Evolutionary conservation across 2,329 filamentous ascomycete genomes (phyloP).

Genomic region (Lanzia echinophila): DNA sequence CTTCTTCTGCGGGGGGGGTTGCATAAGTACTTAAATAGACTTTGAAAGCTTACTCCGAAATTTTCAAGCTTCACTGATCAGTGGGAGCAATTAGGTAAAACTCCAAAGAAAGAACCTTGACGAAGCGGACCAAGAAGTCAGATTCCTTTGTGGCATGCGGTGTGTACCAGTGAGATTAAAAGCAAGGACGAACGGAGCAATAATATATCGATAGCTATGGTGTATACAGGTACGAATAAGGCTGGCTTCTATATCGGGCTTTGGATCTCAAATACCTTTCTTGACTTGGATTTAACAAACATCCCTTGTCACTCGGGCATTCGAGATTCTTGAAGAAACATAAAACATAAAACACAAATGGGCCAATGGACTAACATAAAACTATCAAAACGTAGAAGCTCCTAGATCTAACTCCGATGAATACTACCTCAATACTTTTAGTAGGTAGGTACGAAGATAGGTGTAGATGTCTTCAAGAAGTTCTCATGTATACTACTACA

Average conservation of each 20-base stretch:
- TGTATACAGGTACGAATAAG: not conserved
- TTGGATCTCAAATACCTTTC: not conserved
- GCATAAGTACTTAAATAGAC: not conserved
- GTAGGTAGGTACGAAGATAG: too few relatives aligned
- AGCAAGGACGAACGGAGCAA: not conserved
- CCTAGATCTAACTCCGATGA: too few relatives aligned
- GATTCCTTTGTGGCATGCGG: conserved; percentile 1
- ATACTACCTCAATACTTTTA: too few relatives aligned
- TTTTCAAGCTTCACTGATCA: not conserved
- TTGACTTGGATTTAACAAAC: too few relatives aligned
- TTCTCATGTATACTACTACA: too few relatives aligned
- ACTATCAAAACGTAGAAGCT: too few relatives aligned
- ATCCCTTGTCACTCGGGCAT: too few relatives aligned
- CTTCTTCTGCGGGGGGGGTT: conserved; percentile 2
- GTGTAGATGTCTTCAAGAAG: too few relatives aligned
- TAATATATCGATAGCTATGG: not conserved
- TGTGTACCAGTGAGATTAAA: not conserved
- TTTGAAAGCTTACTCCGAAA: not conserved
- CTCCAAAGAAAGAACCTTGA: not conserved
- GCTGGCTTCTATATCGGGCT: not conserved
- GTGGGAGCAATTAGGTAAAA: conserved; percentile 4
- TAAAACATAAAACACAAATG: too few relatives aligned
- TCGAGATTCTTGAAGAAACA: too few relatives aligned
- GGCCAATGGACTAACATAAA: too few relatives aligned
- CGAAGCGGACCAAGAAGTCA: not conserved